Evolutionary conservation across 1,284 basidiomycete species (phyloP).

Genomic region (Tilletia horrida): DNA sequence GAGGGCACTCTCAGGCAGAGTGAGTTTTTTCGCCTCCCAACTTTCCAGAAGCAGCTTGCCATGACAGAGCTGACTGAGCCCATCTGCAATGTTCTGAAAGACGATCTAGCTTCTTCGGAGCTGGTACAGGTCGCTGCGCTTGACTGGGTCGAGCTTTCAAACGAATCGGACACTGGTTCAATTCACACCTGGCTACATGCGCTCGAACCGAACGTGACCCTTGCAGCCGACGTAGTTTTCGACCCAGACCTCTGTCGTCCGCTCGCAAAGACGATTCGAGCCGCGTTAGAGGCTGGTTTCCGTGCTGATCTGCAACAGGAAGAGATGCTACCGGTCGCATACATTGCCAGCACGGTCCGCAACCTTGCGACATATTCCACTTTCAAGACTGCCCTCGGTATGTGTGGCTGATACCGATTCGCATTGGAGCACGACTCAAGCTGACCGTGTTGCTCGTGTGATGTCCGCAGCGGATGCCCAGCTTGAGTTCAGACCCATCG

Average conservation of each 20-base stretch:
- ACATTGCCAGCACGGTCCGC: conserved; percentile 30
- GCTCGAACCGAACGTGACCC: conserved; percentile 18
- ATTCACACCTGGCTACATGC: background rate
- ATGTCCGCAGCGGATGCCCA: background rate
- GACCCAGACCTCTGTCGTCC: conserved; percentile 24
- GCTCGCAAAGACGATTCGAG: conserved; percentile 15
- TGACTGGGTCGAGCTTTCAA: conserved; percentile 25
- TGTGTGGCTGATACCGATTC: too few relatives aligned
- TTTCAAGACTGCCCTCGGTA: conserved; percentile 20
- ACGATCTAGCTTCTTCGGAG: background rate
- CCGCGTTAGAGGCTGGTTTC: background rate
- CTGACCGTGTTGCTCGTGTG: background rate
- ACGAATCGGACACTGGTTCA: background rate
- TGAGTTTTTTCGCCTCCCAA: conserved; percentile 15
- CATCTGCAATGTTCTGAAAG: background rate
- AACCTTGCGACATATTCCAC: conserved; percentile 25
- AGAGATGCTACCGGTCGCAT: conserved; percentile 15
- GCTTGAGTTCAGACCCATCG: background rate
- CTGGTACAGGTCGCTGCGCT: conserved; percentile 18
- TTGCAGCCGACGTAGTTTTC: conserved; percentile 34
- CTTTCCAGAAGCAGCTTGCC: background rate
- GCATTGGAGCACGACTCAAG: background rate
- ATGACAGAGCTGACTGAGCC: background rate
- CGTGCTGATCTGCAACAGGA: background rate
- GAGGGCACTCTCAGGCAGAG: conserved; percentile 20